Conservation (phyloP, 345 rosid genomes). For the Pelargonium nanum region DNA sequence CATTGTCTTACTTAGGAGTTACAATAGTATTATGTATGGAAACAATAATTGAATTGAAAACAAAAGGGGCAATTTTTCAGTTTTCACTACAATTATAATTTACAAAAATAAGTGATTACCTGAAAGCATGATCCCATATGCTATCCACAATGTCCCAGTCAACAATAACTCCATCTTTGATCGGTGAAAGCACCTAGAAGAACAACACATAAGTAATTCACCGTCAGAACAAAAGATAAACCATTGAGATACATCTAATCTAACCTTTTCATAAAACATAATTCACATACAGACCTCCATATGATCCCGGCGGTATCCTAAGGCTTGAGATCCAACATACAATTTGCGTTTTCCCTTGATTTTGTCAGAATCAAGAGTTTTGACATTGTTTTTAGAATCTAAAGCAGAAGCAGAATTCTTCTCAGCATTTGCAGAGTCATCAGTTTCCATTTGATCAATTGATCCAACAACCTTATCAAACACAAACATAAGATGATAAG, state of each 20-base stretch:
- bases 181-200: slow-evolving; percentile 62
- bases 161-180: slow-evolving; percentile 83
- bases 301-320: slow-evolving; percentile 78
- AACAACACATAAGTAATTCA: slow-evolving; percentile 5
- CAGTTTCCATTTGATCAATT: slow-evolving; percentile 84
- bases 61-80: not conserved
- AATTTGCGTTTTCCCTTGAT: slow-evolving; percentile 61
- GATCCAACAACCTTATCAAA: slow-evolving; percentile 76
- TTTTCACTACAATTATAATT: not conserved
- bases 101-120: slow-evolving; percentile 22
- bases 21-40: not conserved
- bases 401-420: slow-evolving; percentile 27
- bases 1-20: not conserved
- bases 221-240: not conserved
- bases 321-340: slow-evolving; percentile 82
- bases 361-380: slow-evolving; percentile 37
- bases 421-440: slow-evolving; percentile 37
- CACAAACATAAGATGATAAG: not conserved
- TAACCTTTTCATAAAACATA: not conserved
- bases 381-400: slow-evolving; percentile 48
- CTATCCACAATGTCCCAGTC: slow-evolving; percentile 95
- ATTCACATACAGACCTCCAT: slow-evolving; percentile 55
- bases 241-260: not conserved
- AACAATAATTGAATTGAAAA: not conserved
- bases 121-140: slow-evolving; percentile 97